Conservation (phyloP, 2,329 filamentous ascomycete genomes). For the Chaetothyriales sp. region DNA sequence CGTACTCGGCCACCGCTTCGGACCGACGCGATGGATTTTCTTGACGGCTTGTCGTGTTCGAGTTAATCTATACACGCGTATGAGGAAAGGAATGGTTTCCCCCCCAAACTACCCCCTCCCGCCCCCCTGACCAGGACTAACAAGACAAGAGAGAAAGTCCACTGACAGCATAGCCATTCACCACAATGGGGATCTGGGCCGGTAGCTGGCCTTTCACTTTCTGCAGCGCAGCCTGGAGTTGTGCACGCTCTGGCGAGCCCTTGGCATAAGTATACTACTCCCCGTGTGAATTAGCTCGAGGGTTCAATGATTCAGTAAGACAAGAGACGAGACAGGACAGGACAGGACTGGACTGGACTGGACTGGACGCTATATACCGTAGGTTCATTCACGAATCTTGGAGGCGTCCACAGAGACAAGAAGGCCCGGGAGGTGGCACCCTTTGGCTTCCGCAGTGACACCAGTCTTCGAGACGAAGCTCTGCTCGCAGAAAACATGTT, state of each 20-base stretch:
- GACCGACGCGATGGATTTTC: constrained; percentile 23
- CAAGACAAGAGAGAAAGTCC: too few species aligned
- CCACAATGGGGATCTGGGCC: constrained; percentile 18
- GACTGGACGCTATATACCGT: neutral
- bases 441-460: too few species aligned
- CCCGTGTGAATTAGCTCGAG: too few species aligned
- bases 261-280: constrained; percentile 10
- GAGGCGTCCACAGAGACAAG: neutral
- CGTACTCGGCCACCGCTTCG: constrained; percentile 23
- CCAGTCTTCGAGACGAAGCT: too few species aligned
- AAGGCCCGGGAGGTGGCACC: too few species aligned
- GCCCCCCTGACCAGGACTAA: too few species aligned
- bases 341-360: too few species aligned
- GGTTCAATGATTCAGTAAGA: neutral
- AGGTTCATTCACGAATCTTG: neutral
- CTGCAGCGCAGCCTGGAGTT: constrained; percentile 19
- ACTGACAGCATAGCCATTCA: too few species aligned
- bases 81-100: too few species aligned
- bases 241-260: constrained; percentile 20
- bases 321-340: too few species aligned
- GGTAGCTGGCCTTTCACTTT: constrained; percentile 21
- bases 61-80: neutral
- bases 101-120: too few species aligned
- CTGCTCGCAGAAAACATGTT: too few species aligned
- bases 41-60: neutral